Percentiles rank a stretch among this genome's conserved stretches.
Evolutionary conservation across 1,284 basidiomycete genomes (phyloP).

Genomic region (Paramarasmius palmivorus): DNA sequence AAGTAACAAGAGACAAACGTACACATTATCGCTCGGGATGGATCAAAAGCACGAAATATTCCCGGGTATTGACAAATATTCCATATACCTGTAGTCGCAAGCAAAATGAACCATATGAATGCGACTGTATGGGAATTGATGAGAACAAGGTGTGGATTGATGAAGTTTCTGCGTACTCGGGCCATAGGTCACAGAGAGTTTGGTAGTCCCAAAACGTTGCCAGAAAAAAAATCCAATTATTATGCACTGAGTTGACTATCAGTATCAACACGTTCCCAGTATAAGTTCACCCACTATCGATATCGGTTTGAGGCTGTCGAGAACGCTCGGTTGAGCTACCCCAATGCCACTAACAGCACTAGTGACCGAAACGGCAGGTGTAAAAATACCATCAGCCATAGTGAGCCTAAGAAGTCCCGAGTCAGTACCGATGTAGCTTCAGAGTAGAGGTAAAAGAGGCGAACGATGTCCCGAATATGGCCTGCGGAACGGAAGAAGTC

Average conservation of each 20-base stretch:
- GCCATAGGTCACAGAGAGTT: constrained; percentile 52
- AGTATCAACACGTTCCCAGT: neutral
- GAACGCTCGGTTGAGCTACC: constrained; percentile 53
- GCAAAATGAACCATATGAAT: constrained; percentile 55
- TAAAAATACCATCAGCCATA: constrained; percentile 62
- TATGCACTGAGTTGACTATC: constrained; percentile 40
- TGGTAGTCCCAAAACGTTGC: constrained; percentile 59
- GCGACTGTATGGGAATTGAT: constrained; percentile 39
- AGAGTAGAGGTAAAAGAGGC: constrained; percentile 14
- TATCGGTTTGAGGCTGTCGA: constrained; percentile 49
- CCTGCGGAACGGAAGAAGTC: neutral
- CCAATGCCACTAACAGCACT: constrained; percentile 68
- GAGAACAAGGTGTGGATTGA: neutral
- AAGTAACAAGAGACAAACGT: neutral
- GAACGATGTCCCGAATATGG: constrained; percentile 40
- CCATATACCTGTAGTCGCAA: constrained; percentile 54
- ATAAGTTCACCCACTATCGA: constrained; percentile 47
- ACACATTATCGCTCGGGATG: constrained; percentile 64
- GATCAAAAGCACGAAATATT: constrained; percentile 68
- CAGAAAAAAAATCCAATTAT: constrained; percentile 57
- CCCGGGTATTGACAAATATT: constrained; percentile 58
- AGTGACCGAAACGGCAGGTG: constrained; percentile 69
- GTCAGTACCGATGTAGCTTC: neutral
- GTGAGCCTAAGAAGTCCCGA: constrained; percentile 40
- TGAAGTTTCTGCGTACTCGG: constrained; percentile 39